Evolutionary conservation across 1,284 basidiomycete species (phyloP), one percentile per base, ranked within the genome.

Genomic region (Cryptococcus hybrid): DNA sequence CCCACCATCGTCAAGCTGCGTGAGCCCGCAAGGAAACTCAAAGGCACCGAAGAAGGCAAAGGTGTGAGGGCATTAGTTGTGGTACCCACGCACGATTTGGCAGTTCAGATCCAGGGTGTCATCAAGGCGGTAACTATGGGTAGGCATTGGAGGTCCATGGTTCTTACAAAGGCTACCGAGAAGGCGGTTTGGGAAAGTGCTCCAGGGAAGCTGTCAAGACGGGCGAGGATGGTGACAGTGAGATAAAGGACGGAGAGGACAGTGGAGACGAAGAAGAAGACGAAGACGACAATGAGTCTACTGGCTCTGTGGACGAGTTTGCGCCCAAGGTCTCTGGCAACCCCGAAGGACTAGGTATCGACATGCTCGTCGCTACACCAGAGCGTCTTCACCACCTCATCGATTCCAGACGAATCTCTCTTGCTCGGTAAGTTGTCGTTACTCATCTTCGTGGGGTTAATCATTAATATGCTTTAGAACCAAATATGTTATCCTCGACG

Each of bases 11-110:
- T 87, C 2, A 78, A 81, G 2, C 81, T 95, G 1, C 79, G 78
- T n/a, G 76, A 83, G 15, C 91, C 91, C 1, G 78, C 82, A 5
- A 79, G 84, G 18, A 62, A 55, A 15, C 48, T 73, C 7, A 53
- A 44, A 18, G 54, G 51, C 13, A 44, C 51, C 30, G 15, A 55
- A 81, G 80, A 60, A 60, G 70, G n/a, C 79, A 82, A 43, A 30
- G 91, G 91, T 30, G 85, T 88, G 11, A 83, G 93, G 58, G 87
- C 89, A 0, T 68, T 99, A 13, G 81, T 99, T 52, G 77, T 99
- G 54, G 90, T 90, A 1, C 96, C 96, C 1, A 99, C 96, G 0
- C 86, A 92, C 62, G 96, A 99, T 79, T 79, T 99, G n/a, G 93
- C 95, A 0, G 88, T 92, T 64, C 96, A 99, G 73, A 98, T 99